Base-by-base conservation (phyloP, 2,329 filamentous ascomycete genomes). In the Penicillium brasilianum region DNA sequence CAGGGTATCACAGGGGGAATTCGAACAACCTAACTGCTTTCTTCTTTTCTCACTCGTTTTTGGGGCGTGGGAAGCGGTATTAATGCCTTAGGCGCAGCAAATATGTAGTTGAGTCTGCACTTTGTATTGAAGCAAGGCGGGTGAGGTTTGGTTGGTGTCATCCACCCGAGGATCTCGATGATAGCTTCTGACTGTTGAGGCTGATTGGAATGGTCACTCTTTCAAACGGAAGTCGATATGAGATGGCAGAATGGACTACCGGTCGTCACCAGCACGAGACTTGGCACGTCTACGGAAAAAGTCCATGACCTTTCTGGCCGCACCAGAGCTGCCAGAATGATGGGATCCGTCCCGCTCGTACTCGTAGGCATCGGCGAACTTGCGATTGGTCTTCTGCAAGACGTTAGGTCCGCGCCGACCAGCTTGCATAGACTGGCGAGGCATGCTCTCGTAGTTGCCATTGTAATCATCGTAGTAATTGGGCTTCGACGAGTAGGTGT, bases 281-380 rank as follows among this genome's bases (percentile, higher is more conserved):
- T 90, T 92, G 58, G 91, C 92, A 74, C 93, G 87, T 76, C 93
- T 86, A 70, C 95, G 86, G 83, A 99, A 99, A 78, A 98, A 97
- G 80, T 99, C 94, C 93, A 99, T 98, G 41, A 99, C 95, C 74
- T 92, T 88, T 75, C 93, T 90, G 14, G 93, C 93, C 3, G 93
- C 91, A 59, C 92, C 92, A 66, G 89, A 94, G 76, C 91, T 96
- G 48, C 94, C 94, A 34, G 88, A 88, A 71, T 93, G 88, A 55
- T 88, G 86, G 53, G 87, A 85, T 22, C 73, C 72, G 44, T 79
- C 76, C 18, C 76, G 73, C 67, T 92, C 90, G 64, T 88, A 86
- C 62, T 97, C 92, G 74, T 96, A 97, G 1, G 91, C 92, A 71
- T 97, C 93, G 1, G 87, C 89, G 69, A 99, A 97, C 66, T 87